These are phyloP conservation scores for Chenopodium quinoa DNA, from an alignment of 148 eudicot species.

Conservation along the genomic window DNA sequence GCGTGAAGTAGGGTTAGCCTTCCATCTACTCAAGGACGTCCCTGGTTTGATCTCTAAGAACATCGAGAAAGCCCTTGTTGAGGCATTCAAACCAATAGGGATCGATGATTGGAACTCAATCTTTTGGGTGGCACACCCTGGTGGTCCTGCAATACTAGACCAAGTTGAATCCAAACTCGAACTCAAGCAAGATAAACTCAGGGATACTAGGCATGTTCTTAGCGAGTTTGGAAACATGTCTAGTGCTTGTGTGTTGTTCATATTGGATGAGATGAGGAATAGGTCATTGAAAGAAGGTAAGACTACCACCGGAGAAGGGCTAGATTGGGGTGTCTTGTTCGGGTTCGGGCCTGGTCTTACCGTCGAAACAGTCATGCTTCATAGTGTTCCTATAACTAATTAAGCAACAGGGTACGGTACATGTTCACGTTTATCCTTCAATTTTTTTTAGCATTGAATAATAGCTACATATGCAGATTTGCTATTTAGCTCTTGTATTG, in stretches of 20 bases:
- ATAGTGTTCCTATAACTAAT: background rate
- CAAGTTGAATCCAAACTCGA: conserved; percentile 2
- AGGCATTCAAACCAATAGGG: background rate
- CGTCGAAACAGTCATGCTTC: conserved; percentile 1
- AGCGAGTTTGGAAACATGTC: conserved; percentile 4
- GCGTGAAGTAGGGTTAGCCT: background rate
- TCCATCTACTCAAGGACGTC: background rate
- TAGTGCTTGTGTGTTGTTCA: conserved; percentile 5
- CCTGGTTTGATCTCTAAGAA: background rate
- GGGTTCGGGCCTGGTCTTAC: conserved; percentile 9
- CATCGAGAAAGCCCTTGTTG: background rate
- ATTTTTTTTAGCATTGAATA: too few relatives aligned
- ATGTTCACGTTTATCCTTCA: background rate
- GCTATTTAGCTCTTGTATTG: too few relatives aligned
- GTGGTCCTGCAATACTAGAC: background rate
- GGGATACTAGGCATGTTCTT: background rate
- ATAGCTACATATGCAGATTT: too few relatives aligned
- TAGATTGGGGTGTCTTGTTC: conserved; percentile 15
- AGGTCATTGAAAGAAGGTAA: background rate
- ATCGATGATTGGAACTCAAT: conserved; percentile 8
- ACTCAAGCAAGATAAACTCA: background rate
- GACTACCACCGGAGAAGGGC: background rate
- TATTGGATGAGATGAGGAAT: conserved; percentile 11
- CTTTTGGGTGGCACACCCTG: conserved; percentile 14
- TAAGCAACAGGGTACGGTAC: background rate